Evolutionary conservation across 2,329 filamentous ascomycete species (phyloP).

Genomic region (Arthrobotrys entomopaga): DNA sequence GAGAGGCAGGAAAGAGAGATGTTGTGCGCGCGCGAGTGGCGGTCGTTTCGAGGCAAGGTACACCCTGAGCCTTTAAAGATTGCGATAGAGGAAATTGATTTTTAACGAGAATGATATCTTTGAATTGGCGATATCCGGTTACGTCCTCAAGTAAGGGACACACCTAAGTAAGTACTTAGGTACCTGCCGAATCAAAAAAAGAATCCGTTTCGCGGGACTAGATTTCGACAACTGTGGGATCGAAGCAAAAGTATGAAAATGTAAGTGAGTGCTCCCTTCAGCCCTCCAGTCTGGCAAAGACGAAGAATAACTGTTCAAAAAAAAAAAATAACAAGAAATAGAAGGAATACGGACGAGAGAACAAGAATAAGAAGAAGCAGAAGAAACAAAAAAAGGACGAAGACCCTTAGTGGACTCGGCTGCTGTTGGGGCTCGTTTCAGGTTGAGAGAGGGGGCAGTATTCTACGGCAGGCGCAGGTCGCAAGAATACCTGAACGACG

Average conservation of each 20-base stretch:
- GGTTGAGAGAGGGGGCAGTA: conserved; percentile 54
- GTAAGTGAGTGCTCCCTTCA: too few relatives aligned
- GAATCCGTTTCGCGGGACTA: conserved; percentile 8
- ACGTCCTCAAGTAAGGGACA: conserved; percentile 30
- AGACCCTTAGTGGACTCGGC: neutral
- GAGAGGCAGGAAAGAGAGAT: too few relatives aligned
- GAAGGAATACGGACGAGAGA: conserved; percentile 18
- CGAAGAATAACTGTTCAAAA: neutral
- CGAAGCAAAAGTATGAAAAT: conserved; percentile 9
- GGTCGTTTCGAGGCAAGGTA: conserved; percentile 2
- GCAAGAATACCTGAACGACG: conserved; percentile 24
- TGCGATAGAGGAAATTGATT: neutral
- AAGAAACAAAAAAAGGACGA: too few relatives aligned
- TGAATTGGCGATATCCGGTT: neutral
- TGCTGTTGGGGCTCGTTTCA: conserved; percentile 43
- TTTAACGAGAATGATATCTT: too few relatives aligned
- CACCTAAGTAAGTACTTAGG: too few relatives aligned
- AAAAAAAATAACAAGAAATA: conserved; percentile 8
- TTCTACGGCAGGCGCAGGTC: conserved; percentile 12
- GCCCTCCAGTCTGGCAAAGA: too few relatives aligned
- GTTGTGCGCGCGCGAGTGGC: too few relatives aligned
- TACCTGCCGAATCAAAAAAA: conserved; percentile 16
- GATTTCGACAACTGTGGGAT: conserved; percentile 12
- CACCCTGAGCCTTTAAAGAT: neutral
- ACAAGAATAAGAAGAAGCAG: conserved; percentile 3